Base-by-base conservation (phyloP, 371 early-diverging fungal species). In the Mortierella sp. region DNA sequence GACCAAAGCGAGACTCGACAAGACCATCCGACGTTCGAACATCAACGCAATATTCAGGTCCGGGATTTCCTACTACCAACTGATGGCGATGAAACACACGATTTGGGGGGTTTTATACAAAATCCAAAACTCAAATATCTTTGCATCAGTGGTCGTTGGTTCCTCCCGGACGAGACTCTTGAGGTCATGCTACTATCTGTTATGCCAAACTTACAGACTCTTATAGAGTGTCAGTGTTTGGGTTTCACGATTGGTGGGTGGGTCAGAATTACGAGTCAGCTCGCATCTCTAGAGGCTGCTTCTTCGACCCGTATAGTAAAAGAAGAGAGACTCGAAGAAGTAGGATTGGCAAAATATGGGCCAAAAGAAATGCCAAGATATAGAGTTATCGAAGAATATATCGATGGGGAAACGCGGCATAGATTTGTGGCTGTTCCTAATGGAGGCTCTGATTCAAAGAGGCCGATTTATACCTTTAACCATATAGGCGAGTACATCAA, bases 131-230 rank as follows among this genome's bases (percentile, higher is more conserved):
- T 71, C 59, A 71, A 48, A 28, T 24, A 1, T 16, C 8, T 71
- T 5, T 22, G 21, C 16, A 57, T 71, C 19, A 33, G 22, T 22
- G 71, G 65, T 21, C 71, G 71, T 7, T 71, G 71, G 71, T 48
- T 8, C 9, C n/a, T 71, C 19, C 33, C 71, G 33, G 65, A 65
- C 4, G 59, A 58, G 28, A 36, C 58, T 19, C 65, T 71, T 7
- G 11, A 41, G 16, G 48, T 59, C 7, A 36, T 71, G 52, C 55
- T 71, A 11, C 24, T 38, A 4, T 19, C 28, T 1, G 71, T 64
- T 38, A 59, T 71, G 28, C 71, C 71, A 10, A 65, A 71, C 33
- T 19, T 71, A 41, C 48, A 13, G 4, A 59, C 45, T 7, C 32
- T 71, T 13, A 38, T 13, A 19, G 59, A 58, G 71, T 52, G 41